Base-by-base conservation (phyloP, 78 protist genomes). In the Dictyostelium discoideum region DNA sequence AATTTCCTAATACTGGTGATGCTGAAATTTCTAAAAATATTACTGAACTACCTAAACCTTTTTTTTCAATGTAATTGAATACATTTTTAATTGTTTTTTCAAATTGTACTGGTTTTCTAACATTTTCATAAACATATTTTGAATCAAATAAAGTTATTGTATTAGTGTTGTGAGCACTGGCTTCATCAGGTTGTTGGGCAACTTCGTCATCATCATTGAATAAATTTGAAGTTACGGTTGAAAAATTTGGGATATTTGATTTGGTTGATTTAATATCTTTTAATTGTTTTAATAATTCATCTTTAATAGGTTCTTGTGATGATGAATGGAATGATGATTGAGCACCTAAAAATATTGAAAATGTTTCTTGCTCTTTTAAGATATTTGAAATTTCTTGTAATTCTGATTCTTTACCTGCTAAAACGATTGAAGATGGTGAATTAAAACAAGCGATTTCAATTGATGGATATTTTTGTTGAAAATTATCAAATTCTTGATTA, bases 361-460 rank as follows among this genome's bases (percentile, higher is more conserved):
- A 76, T 8, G 85, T 37, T 2, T 40, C 16, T 24, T 7, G 3
- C 2, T 14, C 5, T 37, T 76, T 63, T 18, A 92, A n/a, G 1
- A 44, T 16, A 26, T 81, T 1, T 16, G 42, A 20, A 11, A 92
- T 32, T 26, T 13, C n/a, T 13, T 24, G 24, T 8, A 92, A 13
- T 22, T 78, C 63, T n/a, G 0, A 0, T 50, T 92, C 92, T 40
- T 29, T 20, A n/a, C 96, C 96, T 24, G 72, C 16, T 4, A 92
- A 14, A 7, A 85, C 92, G 67, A 85, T 92, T 2, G 96, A 85
- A 7, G 82, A 22, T 57, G 20, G 39, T 2, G 93, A 54, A 67
- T 92, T 92, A 26, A 6, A 85, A 65, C 93, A 85, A 18, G 86
- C 24, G 26, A 92, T 57, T 67, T 92, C 96, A 29, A 92, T 39